phyloP scores from a whole-genome alignment of 1,284 basidiomycete genomes.

The Leccinum proliferum region DNA sequence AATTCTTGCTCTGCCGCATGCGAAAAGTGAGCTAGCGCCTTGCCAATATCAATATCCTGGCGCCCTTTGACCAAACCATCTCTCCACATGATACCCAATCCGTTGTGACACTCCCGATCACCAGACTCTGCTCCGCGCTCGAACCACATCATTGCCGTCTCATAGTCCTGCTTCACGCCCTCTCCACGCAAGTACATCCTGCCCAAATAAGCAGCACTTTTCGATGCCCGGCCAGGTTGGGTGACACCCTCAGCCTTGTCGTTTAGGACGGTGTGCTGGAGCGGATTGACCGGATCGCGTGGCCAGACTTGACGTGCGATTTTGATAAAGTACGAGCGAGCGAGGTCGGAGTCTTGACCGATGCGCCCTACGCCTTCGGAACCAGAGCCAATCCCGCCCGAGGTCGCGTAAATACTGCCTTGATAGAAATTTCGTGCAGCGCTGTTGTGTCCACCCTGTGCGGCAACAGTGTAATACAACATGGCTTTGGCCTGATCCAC shows the following conservation, averaged over 20 bases:
- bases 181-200: conserved; percentile 95
- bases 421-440: conserved; percentile 53
- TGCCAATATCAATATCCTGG: conserved; percentile 68
- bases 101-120: conserved; percentile 86
- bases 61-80: conserved; percentile 74
- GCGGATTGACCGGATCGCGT: conserved; percentile 55
- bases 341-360: conserved; percentile 67
- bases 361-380: conserved; percentile 85
- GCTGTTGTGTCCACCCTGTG: conserved; percentile 68
- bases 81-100: conserved; percentile 86
- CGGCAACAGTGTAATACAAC: conserved; percentile 91
- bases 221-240: conserved; percentile 62
- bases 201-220: conserved; percentile 83
- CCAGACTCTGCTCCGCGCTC: conserved; percentile 72
- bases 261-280: conserved; percentile 35
- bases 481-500: conserved; percentile 74
- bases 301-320: conserved; percentile 86
- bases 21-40: conserved; percentile 66
- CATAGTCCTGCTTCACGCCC: conserved; percentile 76
- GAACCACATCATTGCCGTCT: conserved; percentile 90
- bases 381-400: conserved; percentile 74
- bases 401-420: conserved; percentile 75
- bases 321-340: conserved; percentile 75
- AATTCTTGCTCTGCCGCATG: conserved; percentile 82
- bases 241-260: conserved; percentile 51